phyloP scores from a whole-genome alignment of 208 protist species.

The Phytomonas francai region DNA sequence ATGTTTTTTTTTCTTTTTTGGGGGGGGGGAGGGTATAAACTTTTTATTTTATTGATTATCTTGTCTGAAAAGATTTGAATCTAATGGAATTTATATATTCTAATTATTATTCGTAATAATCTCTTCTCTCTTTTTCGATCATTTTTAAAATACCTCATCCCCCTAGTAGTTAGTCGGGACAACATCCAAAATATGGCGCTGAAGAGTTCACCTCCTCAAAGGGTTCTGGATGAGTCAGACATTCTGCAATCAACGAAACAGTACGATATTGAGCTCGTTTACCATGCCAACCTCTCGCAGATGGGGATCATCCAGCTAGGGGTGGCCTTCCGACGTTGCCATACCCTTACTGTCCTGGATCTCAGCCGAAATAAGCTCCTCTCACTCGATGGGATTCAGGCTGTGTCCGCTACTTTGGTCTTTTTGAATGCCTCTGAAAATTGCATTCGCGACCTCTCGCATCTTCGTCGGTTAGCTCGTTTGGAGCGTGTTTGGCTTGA shows the following conservation, averaged over 20 bases:
- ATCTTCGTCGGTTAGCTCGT: slow-evolving; percentile 18
- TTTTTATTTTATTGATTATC: too few species aligned
- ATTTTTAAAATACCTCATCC: not conserved
- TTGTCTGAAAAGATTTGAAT: too few species aligned
- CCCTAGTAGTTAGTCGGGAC: not conserved
- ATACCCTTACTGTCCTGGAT: slow-evolving; percentile 41
- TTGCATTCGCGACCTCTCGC: slow-evolving; percentile 26
- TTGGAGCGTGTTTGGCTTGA: slow-evolving; percentile 44
- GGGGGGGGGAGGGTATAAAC: too few species aligned
- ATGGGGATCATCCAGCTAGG: slow-evolving; percentile 20
- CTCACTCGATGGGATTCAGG: slow-evolving; percentile 42
- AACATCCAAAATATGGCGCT: not conserved
- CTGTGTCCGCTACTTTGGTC: slow-evolving; percentile 31
- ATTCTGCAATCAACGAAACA: slow-evolving; percentile 39
- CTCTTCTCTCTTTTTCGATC: not conserved
- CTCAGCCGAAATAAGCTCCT: slow-evolving; percentile 53
- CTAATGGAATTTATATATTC: not conserved
- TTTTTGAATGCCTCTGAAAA: slow-evolving; percentile 72
- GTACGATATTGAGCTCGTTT: slow-evolving; percentile 59
- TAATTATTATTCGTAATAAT: not conserved
- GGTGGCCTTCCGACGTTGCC: slow-evolving; percentile 32
- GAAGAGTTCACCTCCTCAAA: not conserved
- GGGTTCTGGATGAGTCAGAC: slow-evolving; percentile 5
- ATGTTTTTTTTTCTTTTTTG: not conserved
- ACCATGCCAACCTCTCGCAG: slow-evolving; percentile 18